Conservation (phyloP, 2,329 filamentous ascomycete genomes). For the Fusarium virguliforme region DNA sequence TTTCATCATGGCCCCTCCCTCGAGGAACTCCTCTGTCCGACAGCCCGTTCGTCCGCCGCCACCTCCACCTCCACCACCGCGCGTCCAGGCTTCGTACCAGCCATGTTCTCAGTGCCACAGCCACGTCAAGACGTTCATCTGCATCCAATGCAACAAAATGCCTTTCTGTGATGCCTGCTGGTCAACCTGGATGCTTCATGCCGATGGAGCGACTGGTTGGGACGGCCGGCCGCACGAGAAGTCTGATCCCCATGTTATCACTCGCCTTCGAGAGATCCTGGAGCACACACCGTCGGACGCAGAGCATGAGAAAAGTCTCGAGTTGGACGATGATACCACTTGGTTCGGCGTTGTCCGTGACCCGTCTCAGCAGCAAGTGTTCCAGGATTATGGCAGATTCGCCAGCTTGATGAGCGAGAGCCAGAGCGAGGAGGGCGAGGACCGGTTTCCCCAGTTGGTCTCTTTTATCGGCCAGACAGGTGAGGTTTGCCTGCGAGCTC, state of each 20-base stretch:
- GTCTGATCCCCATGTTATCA: neutral
- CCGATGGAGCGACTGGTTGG: neutral
- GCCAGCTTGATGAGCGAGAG: neutral
- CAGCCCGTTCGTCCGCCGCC: no score
- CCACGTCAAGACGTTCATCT: neutral
- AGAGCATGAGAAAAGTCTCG: neutral
- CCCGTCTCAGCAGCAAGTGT: neutral
- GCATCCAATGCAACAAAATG: neutral
- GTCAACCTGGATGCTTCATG: neutral
- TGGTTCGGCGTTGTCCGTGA: neutral
- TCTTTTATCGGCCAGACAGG: neutral
- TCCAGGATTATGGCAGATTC: neutral
- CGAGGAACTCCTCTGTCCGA: no score
- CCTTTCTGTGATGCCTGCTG: neutral
- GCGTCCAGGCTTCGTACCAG: neutral
- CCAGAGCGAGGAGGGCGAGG: neutral
- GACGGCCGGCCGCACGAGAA: neutral
- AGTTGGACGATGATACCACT: neutral
- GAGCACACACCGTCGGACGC: neutral
- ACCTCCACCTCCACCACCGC: no score
- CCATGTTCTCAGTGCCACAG: neutral
- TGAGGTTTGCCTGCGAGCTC: neutral
- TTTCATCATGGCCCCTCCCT: no score
- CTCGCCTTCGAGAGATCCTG: neutral
- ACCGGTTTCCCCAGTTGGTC: neutral